Evolutionary conservation across 257 asterid species (phyloP).

Genomic region (Galeopsis tetrahit): DNA sequence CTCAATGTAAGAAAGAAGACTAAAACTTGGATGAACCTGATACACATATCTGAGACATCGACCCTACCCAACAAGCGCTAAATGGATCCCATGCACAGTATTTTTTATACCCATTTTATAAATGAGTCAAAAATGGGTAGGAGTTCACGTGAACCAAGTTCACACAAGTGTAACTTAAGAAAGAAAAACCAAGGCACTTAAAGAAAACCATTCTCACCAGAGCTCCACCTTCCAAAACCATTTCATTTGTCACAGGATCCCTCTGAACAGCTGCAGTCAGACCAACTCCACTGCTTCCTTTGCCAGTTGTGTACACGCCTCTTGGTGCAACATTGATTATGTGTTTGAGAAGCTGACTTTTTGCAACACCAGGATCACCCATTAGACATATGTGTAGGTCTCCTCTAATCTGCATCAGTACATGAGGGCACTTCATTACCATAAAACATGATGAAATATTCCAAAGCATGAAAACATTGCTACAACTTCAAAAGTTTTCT

Average conservation of each 20-base stretch:
- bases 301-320: slow-evolving; percentile 95
- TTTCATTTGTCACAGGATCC: slow-evolving; percentile 96
- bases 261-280: slow-evolving; percentile 98
- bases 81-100: no score
- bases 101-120: no score
- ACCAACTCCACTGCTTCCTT: slow-evolving; percentile 99
- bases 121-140: no score
- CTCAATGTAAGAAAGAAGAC: slow-evolving; percentile 1
- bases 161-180: no score
- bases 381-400: slow-evolving; percentile 40
- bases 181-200: slow-evolving; percentile 12
- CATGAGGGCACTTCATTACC: neutral
- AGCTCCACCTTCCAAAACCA: slow-evolving; percentile 99
- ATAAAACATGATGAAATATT: neutral
- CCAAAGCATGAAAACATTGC: slow-evolving; percentile 4
- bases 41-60: no score
- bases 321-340: slow-evolving; percentile 96
- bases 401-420: slow-evolving; percentile 37
- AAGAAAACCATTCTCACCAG: slow-evolving; percentile 59
- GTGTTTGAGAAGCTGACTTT: slow-evolving; percentile 98
- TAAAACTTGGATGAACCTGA: no score
- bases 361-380: slow-evolving; percentile 96
- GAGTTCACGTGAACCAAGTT: no score
- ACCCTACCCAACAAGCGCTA: no score
- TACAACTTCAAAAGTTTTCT: neutral